A percentile compares a stretch with the other conserved stretches of the same genome.
Evolutionary conservation across 805 yeast genomes (phyloP).

Genomic region (Barnettozyma siamensis): DNA sequence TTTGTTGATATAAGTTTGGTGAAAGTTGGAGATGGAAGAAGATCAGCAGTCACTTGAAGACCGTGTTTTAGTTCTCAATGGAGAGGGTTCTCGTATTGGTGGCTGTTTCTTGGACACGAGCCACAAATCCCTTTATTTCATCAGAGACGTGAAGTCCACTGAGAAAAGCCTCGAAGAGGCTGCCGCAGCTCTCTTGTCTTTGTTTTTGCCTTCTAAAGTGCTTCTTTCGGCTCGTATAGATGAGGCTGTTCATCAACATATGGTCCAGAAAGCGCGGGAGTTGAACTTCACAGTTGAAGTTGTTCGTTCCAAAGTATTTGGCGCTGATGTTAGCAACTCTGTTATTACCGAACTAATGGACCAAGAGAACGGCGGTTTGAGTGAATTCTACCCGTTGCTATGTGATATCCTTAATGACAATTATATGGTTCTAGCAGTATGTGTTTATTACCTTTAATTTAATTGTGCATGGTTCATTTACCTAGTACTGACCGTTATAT

Average conservation of each 20-base stretch:
- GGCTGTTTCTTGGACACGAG: background rate
- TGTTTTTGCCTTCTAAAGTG: slow-evolving; percentile 1
- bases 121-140: background rate
- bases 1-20: no score
- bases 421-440: slow-evolving; percentile 1
- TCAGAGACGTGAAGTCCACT: background rate
- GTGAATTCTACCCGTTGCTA: background rate
- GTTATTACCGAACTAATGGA: slow-evolving; percentile 4
- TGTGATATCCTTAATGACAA: background rate
- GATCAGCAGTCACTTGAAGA: no score
- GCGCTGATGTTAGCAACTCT: background rate
- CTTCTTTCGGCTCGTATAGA: background rate
- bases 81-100: background rate
- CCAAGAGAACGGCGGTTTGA: background rate
- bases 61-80: background rate
- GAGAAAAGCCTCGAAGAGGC: background rate
- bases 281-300: background rate
- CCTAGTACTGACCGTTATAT: background rate
- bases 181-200: background rate
- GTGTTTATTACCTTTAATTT: background rate
- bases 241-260: background rate
- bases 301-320: background rate
- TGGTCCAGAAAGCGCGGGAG: background rate
- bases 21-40: no score
- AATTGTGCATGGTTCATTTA: background rate